Conservation (phyloP, 1,284 basidiomycete genomes). For the Irpex rosettiformis region DNA sequence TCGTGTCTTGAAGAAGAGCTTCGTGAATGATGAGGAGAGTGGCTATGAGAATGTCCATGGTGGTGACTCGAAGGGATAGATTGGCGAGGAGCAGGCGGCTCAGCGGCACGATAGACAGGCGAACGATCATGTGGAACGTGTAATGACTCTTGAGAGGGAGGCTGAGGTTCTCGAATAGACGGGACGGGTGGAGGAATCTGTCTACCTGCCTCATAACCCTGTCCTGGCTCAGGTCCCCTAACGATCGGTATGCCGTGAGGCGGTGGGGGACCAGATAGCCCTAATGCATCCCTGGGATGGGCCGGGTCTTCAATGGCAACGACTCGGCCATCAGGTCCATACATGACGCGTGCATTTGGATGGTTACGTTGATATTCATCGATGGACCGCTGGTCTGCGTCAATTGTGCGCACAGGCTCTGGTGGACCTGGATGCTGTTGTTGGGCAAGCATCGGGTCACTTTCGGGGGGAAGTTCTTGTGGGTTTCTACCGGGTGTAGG, state of each 20-base stretch:
- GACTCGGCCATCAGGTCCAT: slow-evolving; percentile 43
- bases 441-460: slow-evolving; percentile 24
- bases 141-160: neutral
- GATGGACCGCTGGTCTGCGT: slow-evolving; percentile 40
- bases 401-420: slow-evolving; percentile 24
- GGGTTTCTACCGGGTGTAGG: slow-evolving; percentile 44
- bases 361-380: slow-evolving; percentile 45
- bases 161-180: slow-evolving; percentile 24
- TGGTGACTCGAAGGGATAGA: neutral
- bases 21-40: slow-evolving; percentile 8
- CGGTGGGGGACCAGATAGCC: slow-evolving; percentile 32
- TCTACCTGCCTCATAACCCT: slow-evolving; percentile 38
- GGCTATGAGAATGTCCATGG: neutral
- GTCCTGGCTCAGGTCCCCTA: slow-evolving; percentile 32
- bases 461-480: slow-evolving; percentile 27
- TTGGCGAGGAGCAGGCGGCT: neutral
- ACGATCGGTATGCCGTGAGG: slow-evolving; percentile 34
- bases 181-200: slow-evolving; percentile 43
- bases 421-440: slow-evolving; percentile 31
- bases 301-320: slow-evolving; percentile 43
- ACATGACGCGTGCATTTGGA: slow-evolving; percentile 40
- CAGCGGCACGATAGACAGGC: slow-evolving; percentile 4
- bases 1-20: slow-evolving; percentile 7
- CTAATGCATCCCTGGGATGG: slow-evolving; percentile 27
- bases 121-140: neutral